Evolutionary conservation across 2,329 filamentous ascomycete genomes (phyloP), one percentile per base, ranked within the genome.

Genomic region (Calonectria henricotiae): DNA sequence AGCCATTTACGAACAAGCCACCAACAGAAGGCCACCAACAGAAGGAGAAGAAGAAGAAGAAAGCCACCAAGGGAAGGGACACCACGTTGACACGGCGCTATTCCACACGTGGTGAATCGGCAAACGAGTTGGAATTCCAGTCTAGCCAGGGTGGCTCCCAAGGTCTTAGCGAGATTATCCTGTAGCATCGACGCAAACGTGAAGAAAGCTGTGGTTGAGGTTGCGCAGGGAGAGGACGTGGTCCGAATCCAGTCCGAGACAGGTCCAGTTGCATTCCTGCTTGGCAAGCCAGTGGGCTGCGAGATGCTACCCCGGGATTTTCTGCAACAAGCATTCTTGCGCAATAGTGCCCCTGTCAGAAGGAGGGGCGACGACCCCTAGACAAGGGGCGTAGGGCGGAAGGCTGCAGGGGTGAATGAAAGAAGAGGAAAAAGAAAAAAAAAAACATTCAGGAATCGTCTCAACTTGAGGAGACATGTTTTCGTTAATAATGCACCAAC

Each of bases 141-240:
- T 39, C 51, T 2, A 4, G 35, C 35, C 25, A 55, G 51, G 51
- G 51, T 58, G 20, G 51, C 51, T 32, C 32, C 51, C 39, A 37
- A 35, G 5, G 20, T 58, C 20, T 23, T 58, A 58, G 51, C 51
- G 51, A 58, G 37, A 58, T 58, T 58, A 58, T 58, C 37, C 12
- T 39, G 51, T 37, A 23, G 12, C 51, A 58, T 58, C 43, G 11
- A 46, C 43, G 8, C n/a, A 4, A 46, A 23, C n/a, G 43, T 20
- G 27, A 4, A 46, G n/a, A 46, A 23, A 23, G 17, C 7, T 46
- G 43, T 23, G 43, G 43, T 17, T 30, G 20, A 15, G 2, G n/a
- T 20, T 32, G 12, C 47, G 47, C 47, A 51, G 47, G 47, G 47
- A 51, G 47, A 55, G 37, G 51, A 37, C n/a, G 23, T 25, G 51